Percentiles rank a stretch among this genome's conserved stretches.
These are phyloP conservation scores for Alternaria gaisen DNA, from an alignment of 2,329 filamentous ascomycete species.

Conservation along the genomic window DNA sequence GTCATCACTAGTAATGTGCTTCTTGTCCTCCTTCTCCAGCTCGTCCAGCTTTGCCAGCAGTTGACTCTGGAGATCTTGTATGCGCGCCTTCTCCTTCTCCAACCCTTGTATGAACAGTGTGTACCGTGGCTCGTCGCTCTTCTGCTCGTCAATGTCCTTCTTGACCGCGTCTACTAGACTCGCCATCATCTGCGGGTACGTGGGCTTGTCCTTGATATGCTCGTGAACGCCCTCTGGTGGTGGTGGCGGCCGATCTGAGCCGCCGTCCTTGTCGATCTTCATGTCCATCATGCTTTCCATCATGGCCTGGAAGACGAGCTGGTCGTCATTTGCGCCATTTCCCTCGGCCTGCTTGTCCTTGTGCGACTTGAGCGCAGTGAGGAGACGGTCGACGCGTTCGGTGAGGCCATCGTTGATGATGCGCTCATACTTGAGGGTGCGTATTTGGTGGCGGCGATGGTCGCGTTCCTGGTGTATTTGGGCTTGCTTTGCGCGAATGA, in stretches of 20 bases:
- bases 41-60: conserved; percentile 77
- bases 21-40: conserved; percentile 82
- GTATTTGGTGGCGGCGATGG: conserved; percentile 87
- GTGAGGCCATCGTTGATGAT: conserved; percentile 92
- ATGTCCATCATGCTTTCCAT: conserved; percentile 77
- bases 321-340: conserved; percentile 63
- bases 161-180: conserved; percentile 94
- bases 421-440: conserved; percentile 89
- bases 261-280: conserved; percentile 57
- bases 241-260: conserved; percentile 68
- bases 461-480: conserved; percentile 94
- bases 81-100: conserved; percentile 77
- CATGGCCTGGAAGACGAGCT: conserved; percentile 87
- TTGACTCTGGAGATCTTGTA: conserved; percentile 79
- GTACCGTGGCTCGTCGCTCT: conserved; percentile 72
- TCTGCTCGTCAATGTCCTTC: conserved; percentile 77
- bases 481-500: conserved; percentile 96
- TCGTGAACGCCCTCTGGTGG: conserved; percentile 82
- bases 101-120: conserved; percentile 81
- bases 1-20: conserved; percentile 93
- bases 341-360: conserved; percentile 58
- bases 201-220: conserved; percentile 76
- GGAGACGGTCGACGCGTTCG: conserved; percentile 79
- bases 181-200: conserved; percentile 98
- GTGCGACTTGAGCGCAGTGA: conserved; percentile 77